phyloP scores from a whole-genome alignment of 2,329 filamentous ascomycete genomes.

The Fusarium dimerum region DNA sequence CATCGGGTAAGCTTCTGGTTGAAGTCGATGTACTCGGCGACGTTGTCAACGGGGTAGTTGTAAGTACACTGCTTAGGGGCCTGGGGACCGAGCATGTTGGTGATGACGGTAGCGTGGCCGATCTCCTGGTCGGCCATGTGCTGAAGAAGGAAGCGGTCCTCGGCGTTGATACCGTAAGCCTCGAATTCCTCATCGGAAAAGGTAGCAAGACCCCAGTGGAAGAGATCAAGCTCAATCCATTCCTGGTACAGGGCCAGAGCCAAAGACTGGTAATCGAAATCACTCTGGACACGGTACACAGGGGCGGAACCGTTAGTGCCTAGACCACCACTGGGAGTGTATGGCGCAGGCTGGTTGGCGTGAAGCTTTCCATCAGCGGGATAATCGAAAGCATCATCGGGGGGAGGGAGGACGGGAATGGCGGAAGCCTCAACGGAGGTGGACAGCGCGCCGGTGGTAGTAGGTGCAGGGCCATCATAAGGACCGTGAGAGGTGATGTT shows the following conservation, averaged over 20 bases:
- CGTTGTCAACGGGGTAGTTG: conserved; percentile 75
- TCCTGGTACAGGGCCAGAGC: conserved; percentile 77
- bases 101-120: conserved; percentile 75
- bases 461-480: conserved; percentile 61
- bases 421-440: conserved; percentile 58
- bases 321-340: conserved; percentile 69
- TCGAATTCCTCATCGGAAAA: conserved; percentile 72
- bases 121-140: conserved; percentile 79
- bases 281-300: conserved; percentile 75
- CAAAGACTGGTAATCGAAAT: conserved; percentile 82
- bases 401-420: conserved; percentile 58
- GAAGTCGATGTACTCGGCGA: conserved; percentile 80
- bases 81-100: conserved; percentile 72
- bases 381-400: conserved; percentile 66
- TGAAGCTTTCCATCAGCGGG: conserved; percentile 70
- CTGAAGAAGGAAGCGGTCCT: conserved; percentile 70
- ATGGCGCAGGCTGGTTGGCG: conserved; percentile 68
- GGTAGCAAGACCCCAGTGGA: conserved; percentile 71
- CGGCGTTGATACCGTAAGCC: conserved; percentile 64
- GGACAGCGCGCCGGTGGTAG: conserved; percentile 68
- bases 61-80: conserved; percentile 78
- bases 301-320: conserved; percentile 78
- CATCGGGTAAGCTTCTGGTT: conserved; percentile 82
- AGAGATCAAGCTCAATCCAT: conserved; percentile 82
- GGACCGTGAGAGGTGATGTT: conserved; percentile 69